Evolutionary conservation across 2,329 filamentous ascomycete genomes (phyloP), one percentile per base, ranked within the genome.

Genomic region (Penicillium sp.): DNA sequence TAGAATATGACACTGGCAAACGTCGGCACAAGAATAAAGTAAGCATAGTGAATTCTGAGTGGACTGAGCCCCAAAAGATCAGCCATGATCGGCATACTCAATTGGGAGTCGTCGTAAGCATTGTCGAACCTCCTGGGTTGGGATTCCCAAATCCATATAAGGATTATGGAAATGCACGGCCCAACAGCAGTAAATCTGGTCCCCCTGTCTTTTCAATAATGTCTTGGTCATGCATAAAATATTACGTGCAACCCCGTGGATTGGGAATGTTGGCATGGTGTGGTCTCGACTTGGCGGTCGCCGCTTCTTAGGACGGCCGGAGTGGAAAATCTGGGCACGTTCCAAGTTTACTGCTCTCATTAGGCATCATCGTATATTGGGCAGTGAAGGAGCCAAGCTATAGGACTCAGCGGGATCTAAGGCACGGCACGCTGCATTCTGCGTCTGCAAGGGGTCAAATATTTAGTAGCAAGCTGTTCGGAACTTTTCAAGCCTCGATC

Each of bases 21-120:
- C 18, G 87, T 65, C 44, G 76, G 78, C 15, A 78, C 78, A 13
- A 73, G 51, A 53, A 86, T 74, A 66, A 88, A 88, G 70, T 88
- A 89, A 47, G 76, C 67, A 70, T 87, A 87, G 65, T 88, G 86
- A 6, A 88, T 59, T 3, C 80, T 82, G 60, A 86, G 81, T 67
- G 81, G 85, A 60, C 84, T 85, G 54, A 83, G 67, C 33, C 63
- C 63, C 23, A 68, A 65, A 12, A 69, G 59, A 29, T 63, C 52
- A 45, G 53, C 58, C 44, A 65, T 58, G 23, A 66, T 55, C 41
- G 51, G 58, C 58, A 48, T 58, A 53, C 51, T 58, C 54, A 33
- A 62, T 21, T 50, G 29, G 36, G 41, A 43, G 47, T 46, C 43
- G 51, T 51, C 51, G 42, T 47, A 51, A 51, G 45, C 52, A 41